A percentile compares a stretch with the other conserved stretches of the same genome.
phyloP scores from a whole-genome alignment of 768 basidiomycete species.

The Agaricus sinodeliciosus region DNA sequence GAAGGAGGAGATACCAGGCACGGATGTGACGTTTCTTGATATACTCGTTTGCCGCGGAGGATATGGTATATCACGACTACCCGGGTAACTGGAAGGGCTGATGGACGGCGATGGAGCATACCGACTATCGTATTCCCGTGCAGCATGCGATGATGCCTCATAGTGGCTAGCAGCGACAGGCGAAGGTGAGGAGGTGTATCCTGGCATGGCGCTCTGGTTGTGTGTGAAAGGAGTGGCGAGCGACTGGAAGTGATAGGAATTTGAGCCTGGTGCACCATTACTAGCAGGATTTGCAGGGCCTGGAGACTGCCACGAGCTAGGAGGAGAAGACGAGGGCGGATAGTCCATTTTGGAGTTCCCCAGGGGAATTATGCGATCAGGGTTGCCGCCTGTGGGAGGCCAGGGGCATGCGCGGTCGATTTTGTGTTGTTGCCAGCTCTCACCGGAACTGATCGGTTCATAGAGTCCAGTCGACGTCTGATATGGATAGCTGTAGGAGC shows the following conservation, averaged over 20 bases:
- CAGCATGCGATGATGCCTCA: conserved; percentile 6
- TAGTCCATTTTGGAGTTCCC: conserved; percentile 10
- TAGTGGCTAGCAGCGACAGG: conserved; percentile 4
- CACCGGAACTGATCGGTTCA: conserved; percentile 2
- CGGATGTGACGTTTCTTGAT: conserved; percentile 11
- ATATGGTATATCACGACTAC: conserved; percentile 16
- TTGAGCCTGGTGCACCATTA: conserved; percentile 2
- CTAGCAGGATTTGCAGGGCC: conserved; percentile 1
- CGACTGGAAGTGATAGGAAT: conserved; percentile 6
- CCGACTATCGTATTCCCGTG: conserved; percentile 18
- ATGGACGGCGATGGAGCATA: conserved; percentile 21
- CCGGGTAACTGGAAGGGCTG: conserved; percentile 20
- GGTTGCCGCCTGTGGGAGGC: conserved; percentile 3
- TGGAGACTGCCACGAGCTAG: conserved; percentile 4
- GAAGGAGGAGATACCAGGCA: conserved; percentile 9
- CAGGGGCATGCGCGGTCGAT: conserved; percentile 9
- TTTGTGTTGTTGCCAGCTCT: conserved; percentile 11
- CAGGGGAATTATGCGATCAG: conserved; percentile 6
- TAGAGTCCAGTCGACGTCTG: conserved; percentile 9
- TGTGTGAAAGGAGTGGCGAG: conserved; percentile 12
- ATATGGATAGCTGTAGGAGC: conserved; percentile 12
- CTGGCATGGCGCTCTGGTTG: conserved; percentile 6
- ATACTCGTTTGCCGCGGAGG: conserved; percentile 12
- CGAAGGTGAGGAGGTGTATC: conserved; percentile 9
- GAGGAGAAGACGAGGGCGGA: conserved; percentile 11